Percentiles rank a stretch among this genome's conserved stretches.
Conservation (phyloP, 805 yeast genomes). For the Kockiozyma suomiensis region DNA sequence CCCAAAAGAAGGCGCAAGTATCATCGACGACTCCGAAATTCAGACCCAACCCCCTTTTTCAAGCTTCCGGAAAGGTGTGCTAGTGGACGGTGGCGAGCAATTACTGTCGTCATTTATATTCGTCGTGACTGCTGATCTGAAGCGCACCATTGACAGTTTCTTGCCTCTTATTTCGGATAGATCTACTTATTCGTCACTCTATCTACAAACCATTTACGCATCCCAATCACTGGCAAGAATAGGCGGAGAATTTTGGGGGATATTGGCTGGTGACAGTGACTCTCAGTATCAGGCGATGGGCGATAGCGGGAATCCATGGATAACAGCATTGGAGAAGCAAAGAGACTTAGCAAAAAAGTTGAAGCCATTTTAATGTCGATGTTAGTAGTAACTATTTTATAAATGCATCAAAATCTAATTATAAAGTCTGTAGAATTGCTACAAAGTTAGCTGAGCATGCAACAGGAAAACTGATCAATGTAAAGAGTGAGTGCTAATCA, state of each 20-base stretch:
- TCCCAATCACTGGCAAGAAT: conserved; percentile 79
- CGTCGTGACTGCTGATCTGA: conserved; percentile 35
- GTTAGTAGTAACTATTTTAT: background rate
- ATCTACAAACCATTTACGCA: conserved; percentile 83
- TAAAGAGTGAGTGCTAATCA: background rate
- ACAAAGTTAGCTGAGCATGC: background rate
- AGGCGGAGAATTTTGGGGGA: conserved; percentile 65
- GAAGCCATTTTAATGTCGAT: conserved; percentile 20
- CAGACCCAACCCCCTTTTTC: background rate
- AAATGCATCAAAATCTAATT: background rate
- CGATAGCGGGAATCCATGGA: conserved; percentile 33
- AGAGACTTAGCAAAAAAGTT: conserved; percentile 32
- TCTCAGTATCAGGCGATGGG: conserved; percentile 1
- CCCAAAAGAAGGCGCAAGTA: conserved; percentile 42
- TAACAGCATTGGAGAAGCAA: conserved; percentile 34
- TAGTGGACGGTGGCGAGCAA: conserved; percentile 25
- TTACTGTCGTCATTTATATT: conserved; percentile 40
- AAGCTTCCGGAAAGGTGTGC: background rate
- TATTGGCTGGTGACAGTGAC: conserved; percentile 24
- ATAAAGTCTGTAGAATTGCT: background rate
- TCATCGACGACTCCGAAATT: background rate
- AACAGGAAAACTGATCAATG: too few species aligned
- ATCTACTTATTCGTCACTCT: conserved; percentile 56
- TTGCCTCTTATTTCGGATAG: conserved; percentile 41
- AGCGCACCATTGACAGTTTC: conserved; percentile 30